phyloP scores from a whole-genome alignment of 176 grass and related monocot genomes.

The Hsuehochloa calcarea region DNA sequence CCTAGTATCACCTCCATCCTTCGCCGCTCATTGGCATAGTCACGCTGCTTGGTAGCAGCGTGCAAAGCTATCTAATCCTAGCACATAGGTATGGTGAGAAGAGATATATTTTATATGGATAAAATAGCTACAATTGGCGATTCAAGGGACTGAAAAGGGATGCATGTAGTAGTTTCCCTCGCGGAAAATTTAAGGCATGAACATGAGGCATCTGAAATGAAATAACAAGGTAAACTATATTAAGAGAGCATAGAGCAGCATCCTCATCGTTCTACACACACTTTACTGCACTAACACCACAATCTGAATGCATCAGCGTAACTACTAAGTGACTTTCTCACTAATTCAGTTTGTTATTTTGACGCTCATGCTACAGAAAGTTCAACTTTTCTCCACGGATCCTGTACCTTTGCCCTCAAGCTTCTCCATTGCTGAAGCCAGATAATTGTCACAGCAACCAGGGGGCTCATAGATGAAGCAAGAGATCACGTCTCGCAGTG shows the following conservation, averaged over 20 bases:
- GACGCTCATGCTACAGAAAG: not conserved
- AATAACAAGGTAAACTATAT: not conserved
- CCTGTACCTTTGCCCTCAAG: not conserved
- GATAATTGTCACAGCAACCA: slow-evolving; percentile 57
- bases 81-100: too few species aligned
- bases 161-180: not conserved
- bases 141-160: not conserved
- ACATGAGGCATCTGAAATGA: not conserved
- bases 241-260: not conserved
- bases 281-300: slow-evolving; percentile 12
- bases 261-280: not conserved
- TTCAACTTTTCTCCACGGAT: slow-evolving; percentile 21
- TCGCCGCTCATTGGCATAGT: too few species aligned
- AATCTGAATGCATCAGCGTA: not conserved
- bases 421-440: slow-evolving; percentile 38
- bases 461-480: slow-evolving; percentile 82
- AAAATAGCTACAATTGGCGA: not conserved
- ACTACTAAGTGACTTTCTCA: not conserved
- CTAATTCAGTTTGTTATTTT: slow-evolving; percentile 17
- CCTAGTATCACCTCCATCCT: too few species aligned
- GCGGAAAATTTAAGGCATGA: not conserved
- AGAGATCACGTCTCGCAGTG: slow-evolving; percentile 85
- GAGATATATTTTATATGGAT: too few species aligned
- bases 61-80: too few species aligned
- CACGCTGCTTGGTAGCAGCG: too few species aligned